Evolutionary conservation across 805 yeast species (phyloP), one percentile per base, ranked within the genome.

Genomic region (Suhomyces kilbournensis): DNA sequence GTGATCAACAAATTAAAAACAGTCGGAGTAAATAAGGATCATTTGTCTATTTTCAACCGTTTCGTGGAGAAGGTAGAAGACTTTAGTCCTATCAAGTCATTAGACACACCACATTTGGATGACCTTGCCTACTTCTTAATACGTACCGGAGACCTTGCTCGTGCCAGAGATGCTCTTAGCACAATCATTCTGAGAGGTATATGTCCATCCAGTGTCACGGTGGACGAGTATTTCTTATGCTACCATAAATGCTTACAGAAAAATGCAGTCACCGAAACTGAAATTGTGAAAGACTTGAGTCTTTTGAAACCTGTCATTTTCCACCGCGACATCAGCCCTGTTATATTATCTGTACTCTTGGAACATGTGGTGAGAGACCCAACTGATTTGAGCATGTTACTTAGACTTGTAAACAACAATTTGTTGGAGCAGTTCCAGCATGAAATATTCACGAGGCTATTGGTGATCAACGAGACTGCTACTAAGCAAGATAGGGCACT

Each of bases 311-410:
- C 68, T 6, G 61, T 63, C 2, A 48, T 72, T n/a, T 67, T 67
- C 51, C 69, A 68, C 46, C 47, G 56, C 17, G 56, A 53, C 5
- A 52, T 67, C 34, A 59, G 57, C 10, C 48, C 54, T 1, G 48
- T 56, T 2, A 42, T 60, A 10, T 62, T 72, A 40, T 47, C 55
- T 22, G 51, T 69, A 10, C 53, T 71, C 17, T 51, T 70, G 35
- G 50, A 55, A 17, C 53, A 60, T 32, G 53, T 58, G 1, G 61
- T 70, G 9, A 55, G 60, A 17, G 61, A 61, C 43, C 49, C 53
- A 2, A 57, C 53, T 28, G 75, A 71, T n/a, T 61, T 71, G 35
- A 60, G 64, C 14, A 68, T 67, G 28, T 61, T 71, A 38, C 38
- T 69, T 6, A 55, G 56, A 19, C 57, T 71, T 20, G 59, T 1